A percentile compares a stretch with the other conserved stretches of the same genome.
These are phyloP conservation scores for Herpotrichia juniperi DNA, from an alignment of 2,329 filamentous ascomycete species.

Conservation along the genomic window DNA sequence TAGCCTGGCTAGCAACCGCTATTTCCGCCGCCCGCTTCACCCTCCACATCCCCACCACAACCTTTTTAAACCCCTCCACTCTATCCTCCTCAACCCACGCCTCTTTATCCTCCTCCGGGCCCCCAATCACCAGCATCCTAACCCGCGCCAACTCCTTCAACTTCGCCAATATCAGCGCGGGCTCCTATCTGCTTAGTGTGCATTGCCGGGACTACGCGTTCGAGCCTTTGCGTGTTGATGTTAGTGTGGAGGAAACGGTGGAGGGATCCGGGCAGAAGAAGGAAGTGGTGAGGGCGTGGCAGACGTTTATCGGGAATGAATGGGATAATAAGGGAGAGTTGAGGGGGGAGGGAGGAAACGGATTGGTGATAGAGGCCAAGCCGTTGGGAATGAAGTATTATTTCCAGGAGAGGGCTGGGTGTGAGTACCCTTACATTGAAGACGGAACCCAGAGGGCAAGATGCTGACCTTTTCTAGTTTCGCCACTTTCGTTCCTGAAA, in stretches of 20 bases:
- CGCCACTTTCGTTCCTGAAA: slow-evolving; percentile 81
- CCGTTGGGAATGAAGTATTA: slow-evolving; percentile 71
- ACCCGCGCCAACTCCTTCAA: slow-evolving; percentile 73
- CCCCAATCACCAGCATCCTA: slow-evolving; percentile 65
- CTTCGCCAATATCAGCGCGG: slow-evolving; percentile 73
- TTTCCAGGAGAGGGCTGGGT: slow-evolving; percentile 76
- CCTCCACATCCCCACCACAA: slow-evolving; percentile 57
- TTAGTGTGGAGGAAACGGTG: slow-evolving; percentile 48
- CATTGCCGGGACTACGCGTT: slow-evolving; percentile 78
- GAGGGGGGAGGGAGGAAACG: slow-evolving; percentile 52
- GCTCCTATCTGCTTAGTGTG: slow-evolving; percentile 83
- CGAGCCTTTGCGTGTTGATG: slow-evolving; percentile 79
- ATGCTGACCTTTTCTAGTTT: slow-evolving; percentile 61
- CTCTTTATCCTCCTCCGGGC: slow-evolving; percentile 66
- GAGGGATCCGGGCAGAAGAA: slow-evolving; percentile 37
- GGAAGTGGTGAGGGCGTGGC: slow-evolving; percentile 70
- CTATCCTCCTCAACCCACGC: slow-evolving; percentile 65
- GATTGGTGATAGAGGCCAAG: slow-evolving; percentile 64
- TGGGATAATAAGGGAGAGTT: slow-evolving; percentile 84
- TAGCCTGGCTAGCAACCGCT: slow-evolving; percentile 50
- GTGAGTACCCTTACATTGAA: slow-evolving; percentile 57
- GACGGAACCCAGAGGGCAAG: neutral
- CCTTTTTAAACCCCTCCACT: slow-evolving; percentile 52
- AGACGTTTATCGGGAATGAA: slow-evolving; percentile 86
- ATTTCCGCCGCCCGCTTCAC: slow-evolving; percentile 54